Conservation (phyloP, 2,329 filamentous ascomycete species). For the Scorias spongiosa region DNA sequence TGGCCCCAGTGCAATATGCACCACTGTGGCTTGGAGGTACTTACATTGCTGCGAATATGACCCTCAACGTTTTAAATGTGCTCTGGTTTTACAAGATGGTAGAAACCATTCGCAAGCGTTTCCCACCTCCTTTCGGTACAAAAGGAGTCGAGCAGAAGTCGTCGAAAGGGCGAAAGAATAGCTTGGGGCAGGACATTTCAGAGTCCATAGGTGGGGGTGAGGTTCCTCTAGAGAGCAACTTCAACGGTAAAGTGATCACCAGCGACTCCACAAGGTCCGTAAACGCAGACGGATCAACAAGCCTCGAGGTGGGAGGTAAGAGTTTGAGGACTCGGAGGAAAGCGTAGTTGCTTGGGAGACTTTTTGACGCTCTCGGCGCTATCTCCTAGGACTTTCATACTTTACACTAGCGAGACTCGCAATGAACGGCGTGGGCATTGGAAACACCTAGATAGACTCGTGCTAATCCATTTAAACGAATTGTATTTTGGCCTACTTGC, state of each 20-base stretch:
- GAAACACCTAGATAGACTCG: too few relatives aligned
- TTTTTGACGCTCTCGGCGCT: background rate
- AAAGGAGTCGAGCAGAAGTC: conserved; percentile 16
- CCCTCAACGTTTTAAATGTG: conserved; percentile 62
- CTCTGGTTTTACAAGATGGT: conserved; percentile 87
- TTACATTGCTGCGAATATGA: conserved; percentile 56
- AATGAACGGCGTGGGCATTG: too few relatives aligned
- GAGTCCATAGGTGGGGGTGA: background rate
- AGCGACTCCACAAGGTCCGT: conserved; percentile 4
- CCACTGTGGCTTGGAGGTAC: conserved; percentile 54
- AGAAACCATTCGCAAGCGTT: conserved; percentile 59
- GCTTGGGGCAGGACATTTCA: conserved; percentile 7
- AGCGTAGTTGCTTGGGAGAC: conserved; percentile 4
- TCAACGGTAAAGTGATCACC: background rate
- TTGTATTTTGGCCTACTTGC: too few relatives aligned
- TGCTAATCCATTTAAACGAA: too few relatives aligned
- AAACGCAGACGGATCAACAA: conserved; percentile 7
- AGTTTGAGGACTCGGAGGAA: conserved; percentile 10
- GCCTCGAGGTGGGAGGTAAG: conserved; percentile 7
- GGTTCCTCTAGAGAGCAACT: background rate
- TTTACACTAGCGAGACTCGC: too few relatives aligned
- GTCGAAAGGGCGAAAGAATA: conserved; percentile 11
- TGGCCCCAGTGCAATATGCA: conserved; percentile 23
- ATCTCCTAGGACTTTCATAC: too few relatives aligned
- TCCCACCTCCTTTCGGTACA: conserved; percentile 42